Conservation (phyloP, 1,284 basidiomycete genomes). For the Trichosporon sp. region DNA sequence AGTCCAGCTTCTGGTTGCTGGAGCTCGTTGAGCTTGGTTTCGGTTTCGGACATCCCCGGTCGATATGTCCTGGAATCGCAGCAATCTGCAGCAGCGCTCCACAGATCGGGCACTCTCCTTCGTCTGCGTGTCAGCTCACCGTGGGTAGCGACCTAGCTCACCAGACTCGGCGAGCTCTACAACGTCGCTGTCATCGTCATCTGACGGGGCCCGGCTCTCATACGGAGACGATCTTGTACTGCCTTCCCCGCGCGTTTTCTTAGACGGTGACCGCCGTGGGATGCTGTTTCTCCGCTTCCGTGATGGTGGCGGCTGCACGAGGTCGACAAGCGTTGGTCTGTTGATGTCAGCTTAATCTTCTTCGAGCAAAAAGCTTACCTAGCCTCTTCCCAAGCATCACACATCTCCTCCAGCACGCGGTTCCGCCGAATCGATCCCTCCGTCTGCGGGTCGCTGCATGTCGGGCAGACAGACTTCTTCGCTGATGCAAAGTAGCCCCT, state of each 20-base stretch:
- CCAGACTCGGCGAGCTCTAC: slow-evolving; percentile 35
- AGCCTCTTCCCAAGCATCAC: slow-evolving; percentile 42
- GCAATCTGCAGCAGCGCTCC: slow-evolving; percentile 31
- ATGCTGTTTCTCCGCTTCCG: neutral
- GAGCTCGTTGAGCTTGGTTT: slow-evolving; percentile 17
- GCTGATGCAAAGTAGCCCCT: slow-evolving; percentile 31
- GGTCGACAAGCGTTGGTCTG: slow-evolving; percentile 15
- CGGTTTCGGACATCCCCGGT: slow-evolving; percentile 41
- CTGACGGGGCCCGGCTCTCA: neutral
- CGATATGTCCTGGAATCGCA: slow-evolving; percentile 40
- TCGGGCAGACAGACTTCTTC: slow-evolving; percentile 30
- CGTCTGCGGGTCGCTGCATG: slow-evolving; percentile 31
- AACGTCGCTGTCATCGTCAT: slow-evolving; percentile 19
- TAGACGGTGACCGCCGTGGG: slow-evolving; percentile 7
- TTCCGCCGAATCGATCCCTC: slow-evolving; percentile 42
- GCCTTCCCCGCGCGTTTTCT: slow-evolving; percentile 6
- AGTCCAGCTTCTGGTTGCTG: slow-evolving; percentile 41
- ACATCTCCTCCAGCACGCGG: slow-evolving; percentile 43
- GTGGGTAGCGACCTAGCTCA: slow-evolving; percentile 5
- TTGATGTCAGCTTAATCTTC: slow-evolving; percentile 8
- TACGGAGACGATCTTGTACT: slow-evolving; percentile 5
- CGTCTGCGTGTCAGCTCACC: slow-evolving; percentile 26
- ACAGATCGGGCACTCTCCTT: slow-evolving; percentile 42
- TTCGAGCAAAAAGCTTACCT: slow-evolving; percentile 20
- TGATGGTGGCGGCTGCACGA: slow-evolving; percentile 6